A percentile compares a stretch with the other conserved stretches of the same genome.
Evolutionary conservation across 2,329 filamentous ascomycete genomes (phyloP).

Genomic region (Cadophora malorum): DNA sequence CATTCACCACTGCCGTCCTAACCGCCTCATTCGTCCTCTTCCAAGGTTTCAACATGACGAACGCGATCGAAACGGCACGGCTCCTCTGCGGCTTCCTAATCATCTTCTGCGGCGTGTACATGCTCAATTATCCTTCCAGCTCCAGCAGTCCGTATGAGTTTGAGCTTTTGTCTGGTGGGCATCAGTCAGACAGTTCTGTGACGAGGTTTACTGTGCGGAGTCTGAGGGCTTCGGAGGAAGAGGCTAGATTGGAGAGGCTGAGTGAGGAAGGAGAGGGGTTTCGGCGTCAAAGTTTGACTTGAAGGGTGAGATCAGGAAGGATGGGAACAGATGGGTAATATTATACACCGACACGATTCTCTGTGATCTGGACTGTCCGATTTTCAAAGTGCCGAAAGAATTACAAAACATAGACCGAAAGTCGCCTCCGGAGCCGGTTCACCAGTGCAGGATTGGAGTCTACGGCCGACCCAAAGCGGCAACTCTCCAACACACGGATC

Average conservation of each 20-base stretch:
- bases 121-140: constrained; percentile 66
- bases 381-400: too few relatives aligned
- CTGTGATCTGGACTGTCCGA: too few relatives aligned
- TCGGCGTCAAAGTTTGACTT: too few relatives aligned
- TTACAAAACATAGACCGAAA: too few relatives aligned
- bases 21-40: constrained; percentile 96
- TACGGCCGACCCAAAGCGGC: too few relatives aligned
- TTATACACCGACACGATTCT: too few relatives aligned
- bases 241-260: not conserved
- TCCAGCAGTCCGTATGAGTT: not conserved
- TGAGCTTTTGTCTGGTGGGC: not conserved
- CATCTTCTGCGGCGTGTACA: constrained; percentile 94
- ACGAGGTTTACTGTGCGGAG: not conserved
- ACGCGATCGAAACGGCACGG: constrained; percentile 89
- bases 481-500: too few relatives aligned
- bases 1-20: constrained; percentile 93
- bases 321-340: too few relatives aligned
- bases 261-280: not conserved
- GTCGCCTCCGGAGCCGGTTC: too few relatives aligned
- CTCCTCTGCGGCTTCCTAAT: constrained; percentile 91
- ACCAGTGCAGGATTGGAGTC: too few relatives aligned
- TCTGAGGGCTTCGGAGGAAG: not conserved
- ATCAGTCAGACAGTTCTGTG: not conserved
- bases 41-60: constrained; percentile 92
- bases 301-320: too few relatives aligned